Evolutionary conservation across 1,139 yeast genomes (phyloP), one percentile per base, ranked within the genome.

Genomic region (Pichia sp.): DNA sequence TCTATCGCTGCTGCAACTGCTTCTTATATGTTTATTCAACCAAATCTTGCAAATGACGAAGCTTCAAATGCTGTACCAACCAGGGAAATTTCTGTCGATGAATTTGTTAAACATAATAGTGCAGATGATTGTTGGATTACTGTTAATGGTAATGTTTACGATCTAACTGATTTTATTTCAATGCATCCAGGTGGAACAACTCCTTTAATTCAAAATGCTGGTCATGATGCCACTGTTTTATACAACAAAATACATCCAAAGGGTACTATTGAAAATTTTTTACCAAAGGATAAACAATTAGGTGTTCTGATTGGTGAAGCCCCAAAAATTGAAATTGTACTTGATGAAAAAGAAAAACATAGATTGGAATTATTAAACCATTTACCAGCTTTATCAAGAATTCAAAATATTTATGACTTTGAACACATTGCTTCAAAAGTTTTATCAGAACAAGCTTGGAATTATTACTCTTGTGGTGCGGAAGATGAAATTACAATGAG

Each of bases 181-280:
- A 71, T 78, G 43, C 98, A 90, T 62, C 97, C 97, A 0, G 98
- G 97, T 50, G 98, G 97, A 3, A 76, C 74, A 48, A 73, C 74
- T 27, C 79, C 90, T 30, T 81, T 90, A 37, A 62, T 82, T 40
- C 78, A 77, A 54, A 85, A 81, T 59, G 97, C 96, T 3, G 97
- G 97, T 22, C 82, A 80, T 56, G 97, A 90, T 59, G 97, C 95
- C 4, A 85, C 96, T 3, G 84, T 81, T 53, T 78, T 86, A 51
- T 90, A 87, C 60, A 52, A 78, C 50, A 95, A 95, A 8, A 75
- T 90, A 49, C 97, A 90, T 63, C 95, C 81, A 7, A 65, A 72
- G 32, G 81, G 77, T 51, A 72, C 78, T 2, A 66, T 80, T 51
- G 68, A 63, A 41, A 57, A 57, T 26, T 53, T 53, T 30, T 48